phyloP scores from a whole-genome alignment of 2,329 filamentous ascomycete genomes.

The Neofusicoccum parvum region DNA sequence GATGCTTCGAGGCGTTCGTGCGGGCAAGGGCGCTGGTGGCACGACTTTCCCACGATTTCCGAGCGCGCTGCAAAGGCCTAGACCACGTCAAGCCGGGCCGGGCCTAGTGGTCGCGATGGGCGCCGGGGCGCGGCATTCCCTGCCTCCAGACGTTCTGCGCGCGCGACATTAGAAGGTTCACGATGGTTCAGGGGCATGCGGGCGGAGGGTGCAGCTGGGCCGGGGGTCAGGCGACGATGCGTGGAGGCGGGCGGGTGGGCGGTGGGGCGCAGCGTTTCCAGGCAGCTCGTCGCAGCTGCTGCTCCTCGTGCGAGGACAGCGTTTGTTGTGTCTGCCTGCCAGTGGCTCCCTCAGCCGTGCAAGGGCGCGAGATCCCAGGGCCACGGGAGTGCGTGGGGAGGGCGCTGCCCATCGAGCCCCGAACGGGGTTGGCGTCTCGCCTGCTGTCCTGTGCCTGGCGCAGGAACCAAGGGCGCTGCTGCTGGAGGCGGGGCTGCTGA shows the following conservation, averaged over 20 bases:
- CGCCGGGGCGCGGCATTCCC: not conserved
- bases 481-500: slow-evolving; percentile 9
- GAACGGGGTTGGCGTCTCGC: not conserved
- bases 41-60: slow-evolving; percentile 4
- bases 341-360: not conserved
- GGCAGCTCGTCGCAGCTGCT: slow-evolving; percentile 1
- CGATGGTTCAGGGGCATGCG: slow-evolving; percentile 3
- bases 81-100: slow-evolving; percentile 1
- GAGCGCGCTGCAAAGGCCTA: not conserved
- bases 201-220: not conserved
- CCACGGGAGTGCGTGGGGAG: slow-evolving; percentile 1
- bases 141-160: not conserved
- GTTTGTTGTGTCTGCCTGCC: not conserved
- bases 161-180: not conserved
- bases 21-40: not conserved
- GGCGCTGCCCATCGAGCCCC: not conserved
- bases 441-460: slow-evolving; percentile 1
- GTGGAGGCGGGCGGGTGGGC: slow-evolving; percentile 1
- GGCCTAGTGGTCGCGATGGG: slow-evolving; percentile 8
- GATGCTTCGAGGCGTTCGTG: slow-evolving; percentile 9
- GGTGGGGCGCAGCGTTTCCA: slow-evolving; percentile 1
- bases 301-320: slow-evolving; percentile 4
- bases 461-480: slow-evolving; percentile 7
- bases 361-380: slow-evolving; percentile 3
- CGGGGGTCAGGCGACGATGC: not conserved